A percentile compares a stretch with the other conserved stretches of the same genome.
Evolutionary conservation across 257 asterid genomes (phyloP).

Genomic region (Solanum arcanum): DNA sequence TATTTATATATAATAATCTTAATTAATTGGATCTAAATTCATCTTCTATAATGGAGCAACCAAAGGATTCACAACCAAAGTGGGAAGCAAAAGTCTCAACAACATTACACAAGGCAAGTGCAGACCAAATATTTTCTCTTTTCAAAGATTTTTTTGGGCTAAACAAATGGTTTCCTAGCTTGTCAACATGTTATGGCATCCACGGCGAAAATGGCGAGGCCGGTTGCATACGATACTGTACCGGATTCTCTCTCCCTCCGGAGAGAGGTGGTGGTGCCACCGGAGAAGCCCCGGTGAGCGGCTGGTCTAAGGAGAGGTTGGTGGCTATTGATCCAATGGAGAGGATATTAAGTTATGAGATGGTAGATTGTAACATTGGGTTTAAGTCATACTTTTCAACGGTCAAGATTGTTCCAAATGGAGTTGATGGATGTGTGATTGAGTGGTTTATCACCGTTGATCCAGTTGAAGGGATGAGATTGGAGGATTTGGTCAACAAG

Average conservation of each 20-base stretch:
- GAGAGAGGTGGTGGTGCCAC: background rate
- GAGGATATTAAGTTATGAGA: constrained; percentile 41
- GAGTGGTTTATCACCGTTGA: constrained; percentile 60
- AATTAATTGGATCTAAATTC: background rate
- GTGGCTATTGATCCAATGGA: constrained; percentile 15
- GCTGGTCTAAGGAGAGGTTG: constrained; percentile 50
- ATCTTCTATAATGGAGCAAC: constrained; percentile 2
- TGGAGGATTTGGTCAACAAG: constrained; percentile 42
- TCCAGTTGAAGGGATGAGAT: constrained; percentile 45
- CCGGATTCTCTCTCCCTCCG: constrained; percentile 39
- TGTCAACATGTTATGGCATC: constrained; percentile 44
- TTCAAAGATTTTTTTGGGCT: constrained; percentile 57
- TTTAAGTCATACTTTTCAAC: constrained; percentile 47
- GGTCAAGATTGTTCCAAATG: constrained; percentile 22
- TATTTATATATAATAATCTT: background rate
- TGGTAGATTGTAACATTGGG: constrained; percentile 53
- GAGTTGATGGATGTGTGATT: constrained; percentile 16
- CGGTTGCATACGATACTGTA: constrained; percentile 56
- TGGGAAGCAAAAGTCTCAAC: constrained; percentile 49
- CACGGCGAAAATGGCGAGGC: constrained; percentile 51
- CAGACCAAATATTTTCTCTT: constrained; percentile 55
- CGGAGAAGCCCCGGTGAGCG: constrained; percentile 1
- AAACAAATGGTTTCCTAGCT: constrained; percentile 60
- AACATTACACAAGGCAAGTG: constrained; percentile 25
- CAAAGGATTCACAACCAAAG: background rate